Evolutionary conservation across 371 early-diverging fungal genomes (phyloP).

Genomic region (Mucor velutinosus): DNA sequence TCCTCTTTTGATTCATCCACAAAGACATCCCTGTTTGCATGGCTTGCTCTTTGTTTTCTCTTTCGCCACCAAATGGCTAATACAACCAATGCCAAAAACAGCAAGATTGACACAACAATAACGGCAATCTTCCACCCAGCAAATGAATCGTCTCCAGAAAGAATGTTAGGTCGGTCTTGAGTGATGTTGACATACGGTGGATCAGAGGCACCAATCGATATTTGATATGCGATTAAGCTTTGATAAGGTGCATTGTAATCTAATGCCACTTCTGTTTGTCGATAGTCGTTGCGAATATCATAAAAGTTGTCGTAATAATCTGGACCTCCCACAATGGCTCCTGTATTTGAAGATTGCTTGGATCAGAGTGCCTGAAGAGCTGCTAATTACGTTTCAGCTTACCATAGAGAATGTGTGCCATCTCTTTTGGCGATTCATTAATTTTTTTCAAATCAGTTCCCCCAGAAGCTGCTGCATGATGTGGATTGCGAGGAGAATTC

Average conservation of each 20-base stretch:
- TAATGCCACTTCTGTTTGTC: conserved; percentile 61
- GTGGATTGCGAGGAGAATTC: conserved; percentile 55
- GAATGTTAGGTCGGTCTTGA: conserved; percentile 26
- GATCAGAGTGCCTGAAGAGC: too few relatives aligned
- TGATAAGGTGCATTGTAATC: conserved; percentile 72
- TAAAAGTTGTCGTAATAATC: conserved; percentile 51
- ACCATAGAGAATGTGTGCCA: conserved; percentile 50
- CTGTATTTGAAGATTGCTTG: not conserved
- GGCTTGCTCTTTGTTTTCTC: not conserved
- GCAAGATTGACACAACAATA: conserved; percentile 30
- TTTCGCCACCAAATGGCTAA: not conserved
- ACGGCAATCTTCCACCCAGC: conserved; percentile 40
- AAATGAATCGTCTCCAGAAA: conserved; percentile 5
- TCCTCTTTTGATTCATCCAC: not conserved
- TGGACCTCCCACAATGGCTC: conserved; percentile 58
- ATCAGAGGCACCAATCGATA: conserved; percentile 41
- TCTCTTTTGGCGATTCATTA: conserved; percentile 33
- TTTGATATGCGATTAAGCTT: conserved; percentile 61
- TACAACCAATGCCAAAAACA: not conserved
- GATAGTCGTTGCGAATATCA: conserved; percentile 53
- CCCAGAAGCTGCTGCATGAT: conserved; percentile 58
- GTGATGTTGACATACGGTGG: conserved; percentile 57
- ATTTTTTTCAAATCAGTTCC: conserved; percentile 41
- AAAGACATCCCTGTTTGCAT: not conserved
- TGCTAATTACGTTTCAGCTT: not conserved